A percentile compares a stretch with the other conserved stretches of the same genome.
These are phyloP conservation scores for Fomitiporia mediterranea DNA, from an alignment of 1,284 basidiomycete genomes.

Conservation along the genomic window DNA sequence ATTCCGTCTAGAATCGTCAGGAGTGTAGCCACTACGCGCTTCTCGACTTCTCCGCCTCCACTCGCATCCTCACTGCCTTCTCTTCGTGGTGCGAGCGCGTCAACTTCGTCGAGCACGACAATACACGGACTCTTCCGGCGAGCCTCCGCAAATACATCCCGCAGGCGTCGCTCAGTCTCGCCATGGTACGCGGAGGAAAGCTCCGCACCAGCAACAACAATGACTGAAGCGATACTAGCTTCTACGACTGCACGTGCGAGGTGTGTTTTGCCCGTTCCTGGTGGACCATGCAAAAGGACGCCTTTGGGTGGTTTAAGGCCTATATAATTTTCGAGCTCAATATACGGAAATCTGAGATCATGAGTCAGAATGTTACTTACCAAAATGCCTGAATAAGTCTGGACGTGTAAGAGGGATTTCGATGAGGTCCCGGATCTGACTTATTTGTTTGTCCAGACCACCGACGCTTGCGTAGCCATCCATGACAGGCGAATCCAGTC, in stretches of 20 bases:
- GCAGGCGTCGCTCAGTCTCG: conserved; percentile 89
- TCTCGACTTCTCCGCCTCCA: conserved; percentile 90
- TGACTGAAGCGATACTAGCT: conserved; percentile 78
- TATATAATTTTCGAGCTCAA: conserved; percentile 29
- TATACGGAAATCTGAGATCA: conserved; percentile 13
- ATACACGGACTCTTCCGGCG: conserved; percentile 82
- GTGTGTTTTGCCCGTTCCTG: conserved; percentile 94
- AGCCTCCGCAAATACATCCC: conserved; percentile 87
- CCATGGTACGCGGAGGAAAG: conserved; percentile 94
- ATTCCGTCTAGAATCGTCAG: conserved; percentile 96
- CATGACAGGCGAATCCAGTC: conserved; percentile 37
- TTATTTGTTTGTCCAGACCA: conserved; percentile 85
- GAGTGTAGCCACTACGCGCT: conserved; percentile 91
- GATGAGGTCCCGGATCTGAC: conserved; percentile 87
- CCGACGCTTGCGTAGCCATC: conserved; percentile 77
- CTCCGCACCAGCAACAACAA: conserved; percentile 93
- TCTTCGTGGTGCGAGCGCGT: conserved; percentile 87
- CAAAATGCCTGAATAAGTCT: conserved; percentile 86
- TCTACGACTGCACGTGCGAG: conserved; percentile 82
- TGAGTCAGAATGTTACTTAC: conserved; percentile 35
- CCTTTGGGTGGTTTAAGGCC: conserved; percentile 87
- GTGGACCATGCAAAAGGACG: conserved; percentile 86
- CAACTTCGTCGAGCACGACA: conserved; percentile 94
- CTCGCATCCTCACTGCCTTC: conserved; percentile 85
- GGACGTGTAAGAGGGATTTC: conserved; percentile 91